Conservation (phyloP, 768 basidiomycete genomes). For the Mycena latifolia region DNA sequence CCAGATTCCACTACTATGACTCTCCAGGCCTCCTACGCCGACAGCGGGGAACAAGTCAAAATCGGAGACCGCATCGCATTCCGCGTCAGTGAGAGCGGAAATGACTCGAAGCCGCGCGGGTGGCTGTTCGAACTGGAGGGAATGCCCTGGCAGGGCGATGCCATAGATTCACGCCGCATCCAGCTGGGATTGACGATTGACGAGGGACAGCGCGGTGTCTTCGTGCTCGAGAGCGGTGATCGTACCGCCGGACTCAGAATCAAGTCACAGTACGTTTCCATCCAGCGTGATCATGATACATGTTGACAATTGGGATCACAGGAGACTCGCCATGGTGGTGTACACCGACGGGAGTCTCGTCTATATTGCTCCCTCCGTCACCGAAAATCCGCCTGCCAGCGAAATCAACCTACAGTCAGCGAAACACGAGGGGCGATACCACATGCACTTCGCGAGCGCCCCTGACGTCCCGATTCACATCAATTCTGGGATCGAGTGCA, state of each 20-base stretch:
- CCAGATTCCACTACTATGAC: too few species aligned
- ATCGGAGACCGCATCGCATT: too few species aligned
- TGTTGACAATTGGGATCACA: too few species aligned
- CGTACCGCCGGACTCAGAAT: too few species aligned
- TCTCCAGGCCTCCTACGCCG: too few species aligned
- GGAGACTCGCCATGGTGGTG: background rate
- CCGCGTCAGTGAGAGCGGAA: background rate
- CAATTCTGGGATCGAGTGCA: conserved; percentile 5
- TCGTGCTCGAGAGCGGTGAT: too few species aligned
- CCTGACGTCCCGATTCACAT: conserved; percentile 3
- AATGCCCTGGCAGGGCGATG: background rate
- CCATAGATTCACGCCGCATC: conserved; percentile 2
- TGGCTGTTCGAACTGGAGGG: conserved; percentile 7
- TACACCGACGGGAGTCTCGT: background rate
- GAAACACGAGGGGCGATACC: conserved; percentile 4
- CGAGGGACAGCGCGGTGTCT: too few species aligned
- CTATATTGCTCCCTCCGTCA: background rate
- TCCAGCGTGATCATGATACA: too few species aligned
- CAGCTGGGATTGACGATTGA: conserved; percentile 4
- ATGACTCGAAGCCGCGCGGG: conserved; percentile 1
- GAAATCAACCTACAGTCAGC: background rate
- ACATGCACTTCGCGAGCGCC: background rate
- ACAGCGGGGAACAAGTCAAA: too few species aligned
- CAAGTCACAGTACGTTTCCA: too few species aligned
- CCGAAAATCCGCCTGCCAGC: background rate